Percentiles rank a stretch among this genome's conserved stretches.
These are phyloP conservation scores for Ophiorrhiza pumila DNA, from an alignment of 257 asterid genomes.

Conservation along the genomic window DNA sequence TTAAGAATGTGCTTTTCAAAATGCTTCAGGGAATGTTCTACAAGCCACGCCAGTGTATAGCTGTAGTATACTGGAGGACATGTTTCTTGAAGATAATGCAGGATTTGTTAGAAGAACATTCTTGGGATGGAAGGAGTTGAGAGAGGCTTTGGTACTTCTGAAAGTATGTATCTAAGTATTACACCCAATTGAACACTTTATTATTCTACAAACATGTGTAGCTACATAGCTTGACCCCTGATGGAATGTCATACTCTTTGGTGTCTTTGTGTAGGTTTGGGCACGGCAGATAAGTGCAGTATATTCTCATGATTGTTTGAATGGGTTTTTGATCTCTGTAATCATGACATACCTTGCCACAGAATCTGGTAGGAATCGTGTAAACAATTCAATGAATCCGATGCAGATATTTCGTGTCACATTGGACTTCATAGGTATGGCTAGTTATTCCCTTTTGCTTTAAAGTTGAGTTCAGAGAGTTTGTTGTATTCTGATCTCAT, in stretches of 20 bases:
- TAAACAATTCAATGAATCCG: conserved; percentile 66
- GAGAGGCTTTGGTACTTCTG: conserved; percentile 73
- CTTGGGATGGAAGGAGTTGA: conserved; percentile 67
- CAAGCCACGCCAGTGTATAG: conserved; percentile 83
- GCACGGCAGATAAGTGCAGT: conserved; percentile 70
- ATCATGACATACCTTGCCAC: conserved; percentile 74
- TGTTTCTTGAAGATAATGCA: conserved; percentile 79
- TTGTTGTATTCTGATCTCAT: neutral
- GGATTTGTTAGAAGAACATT: conserved; percentile 56
- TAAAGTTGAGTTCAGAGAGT: neutral
- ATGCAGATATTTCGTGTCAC: conserved; percentile 86
- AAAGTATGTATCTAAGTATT: conserved; percentile 49
- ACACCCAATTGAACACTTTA: conserved; percentile 19
- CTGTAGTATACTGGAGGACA: conserved; percentile 90
- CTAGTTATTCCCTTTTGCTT: conserved; percentile 2
- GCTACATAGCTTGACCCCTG: neutral
- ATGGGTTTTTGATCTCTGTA: conserved; percentile 69
- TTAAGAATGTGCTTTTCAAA: conserved; percentile 14
- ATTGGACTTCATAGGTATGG: conserved; percentile 81
- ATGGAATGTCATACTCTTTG: conserved; percentile 20
- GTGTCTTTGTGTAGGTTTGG: conserved; percentile 68
- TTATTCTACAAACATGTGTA: conserved; percentile 5
- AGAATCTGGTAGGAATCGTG: conserved; percentile 58
- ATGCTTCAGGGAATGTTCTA: conserved; percentile 32
- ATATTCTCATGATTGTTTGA: conserved; percentile 82